phyloP scores from a whole-genome alignment of 2,329 filamentous ascomycete genomes.

The Neonectria magnoliae region DNA sequence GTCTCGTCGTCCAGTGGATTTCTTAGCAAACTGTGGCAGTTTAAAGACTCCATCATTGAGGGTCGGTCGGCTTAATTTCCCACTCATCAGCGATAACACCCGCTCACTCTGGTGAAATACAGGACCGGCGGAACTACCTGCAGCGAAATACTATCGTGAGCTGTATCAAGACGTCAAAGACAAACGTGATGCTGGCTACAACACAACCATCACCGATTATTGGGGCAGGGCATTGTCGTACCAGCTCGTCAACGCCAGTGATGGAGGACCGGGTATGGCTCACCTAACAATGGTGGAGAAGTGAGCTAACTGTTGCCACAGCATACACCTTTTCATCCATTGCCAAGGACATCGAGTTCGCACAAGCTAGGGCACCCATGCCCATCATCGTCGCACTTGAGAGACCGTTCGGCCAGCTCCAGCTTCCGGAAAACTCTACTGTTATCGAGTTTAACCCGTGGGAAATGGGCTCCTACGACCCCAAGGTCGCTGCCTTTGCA shows the following conservation, averaged over 20 bases:
- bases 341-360: slow-evolving; percentile 66
- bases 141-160: slow-evolving; percentile 66
- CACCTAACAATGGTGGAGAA: background rate
- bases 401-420: slow-evolving; percentile 67
- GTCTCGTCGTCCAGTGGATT: slow-evolving; percentile 13
- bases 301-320: slow-evolving; percentile 40
- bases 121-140: slow-evolving; percentile 27
- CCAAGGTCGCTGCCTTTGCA: slow-evolving; percentile 75
- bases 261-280: slow-evolving; percentile 65
- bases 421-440: slow-evolving; percentile 73
- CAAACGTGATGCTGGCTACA: slow-evolving; percentile 71
- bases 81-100: background rate
- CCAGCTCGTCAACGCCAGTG: slow-evolving; percentile 77
- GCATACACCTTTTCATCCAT: slow-evolving; percentile 81
- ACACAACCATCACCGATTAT: slow-evolving; percentile 78
- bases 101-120: background rate
- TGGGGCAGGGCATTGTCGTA: slow-evolving; percentile 82
- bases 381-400: slow-evolving; percentile 79
- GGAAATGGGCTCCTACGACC: slow-evolving; percentile 82
- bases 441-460: slow-evolving; percentile 83
- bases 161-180: slow-evolving; percentile 65
- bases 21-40: slow-evolving; percentile 33
- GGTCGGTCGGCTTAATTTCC: slow-evolving; percentile 34
- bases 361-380: slow-evolving; percentile 71
- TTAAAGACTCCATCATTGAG: slow-evolving; percentile 38